Evolutionary conservation across 2,329 filamentous ascomycete species (phyloP), one percentile per base, ranked within the genome.

Genomic region (Coniochaeta pulveracea): DNA sequence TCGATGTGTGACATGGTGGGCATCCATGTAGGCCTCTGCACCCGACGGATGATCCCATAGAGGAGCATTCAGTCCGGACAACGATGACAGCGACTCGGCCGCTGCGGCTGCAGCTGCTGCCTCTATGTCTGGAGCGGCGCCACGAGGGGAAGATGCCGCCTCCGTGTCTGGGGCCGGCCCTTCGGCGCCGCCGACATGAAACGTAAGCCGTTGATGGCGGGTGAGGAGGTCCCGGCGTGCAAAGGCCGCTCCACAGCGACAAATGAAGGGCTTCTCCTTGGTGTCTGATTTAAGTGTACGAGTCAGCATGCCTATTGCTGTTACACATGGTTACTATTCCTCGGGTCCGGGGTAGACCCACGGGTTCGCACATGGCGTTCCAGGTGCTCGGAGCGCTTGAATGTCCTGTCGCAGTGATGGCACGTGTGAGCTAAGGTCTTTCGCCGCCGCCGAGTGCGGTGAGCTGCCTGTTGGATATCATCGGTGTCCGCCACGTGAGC

Each of bases 261-360:
- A 64, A 14, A 61, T 38, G 39, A 62, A 64, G 2, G 61, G 61
- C 40, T 64, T 64, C 45, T 64, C 61, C 33, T 64, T 64, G 35
- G 61, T 64, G 42, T 64, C 61, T 64, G 40, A 25, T 14, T 8
- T 24, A 14, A 14, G 26, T 21, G 19, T 29, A 2, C 11, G 14
- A 5, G 26, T 29, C 26, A 29, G 26, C 26, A 15, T 3, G 16
- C 6, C 16, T 29, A 18, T n/a, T 28, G 15, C 10, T 28, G n/a
- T 18, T 16, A n/a, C 26, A 29, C 26, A 18, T 4, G 4, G 16
- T 10, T n/a, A 19, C 4, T 19, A 3, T 19, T 19, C 12, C 24
- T 18, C 10, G 4, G 6, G n/a, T n/a, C n/a, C n/a, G 14, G 25
- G 37, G 34, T 34, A 24, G 28, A 48, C 61, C 52, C 44, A 64